These are phyloP conservation scores for Termitomyces sp. DNA, from an alignment of 768 basidiomycete species.

Conservation along the genomic window DNA sequence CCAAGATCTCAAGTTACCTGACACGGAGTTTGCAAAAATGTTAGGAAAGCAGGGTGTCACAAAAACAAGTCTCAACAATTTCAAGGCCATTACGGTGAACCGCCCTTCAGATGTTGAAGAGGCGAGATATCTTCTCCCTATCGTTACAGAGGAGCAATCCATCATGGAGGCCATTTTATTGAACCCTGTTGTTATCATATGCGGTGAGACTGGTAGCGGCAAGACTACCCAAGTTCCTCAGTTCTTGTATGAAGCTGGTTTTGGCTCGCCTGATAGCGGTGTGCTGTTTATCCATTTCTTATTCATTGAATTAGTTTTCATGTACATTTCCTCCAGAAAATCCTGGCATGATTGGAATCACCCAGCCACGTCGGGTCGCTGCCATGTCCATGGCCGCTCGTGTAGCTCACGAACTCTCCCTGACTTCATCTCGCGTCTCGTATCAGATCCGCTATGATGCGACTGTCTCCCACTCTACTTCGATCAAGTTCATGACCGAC, in stretches of 20 bases:
- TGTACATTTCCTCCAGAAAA: conserved; percentile 54
- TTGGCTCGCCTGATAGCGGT: conserved; percentile 82
- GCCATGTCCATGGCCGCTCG: conserved; percentile 95
- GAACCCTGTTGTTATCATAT: conserved; percentile 80
- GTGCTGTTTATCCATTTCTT: conserved; percentile 12
- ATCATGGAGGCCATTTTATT: conserved; percentile 90
- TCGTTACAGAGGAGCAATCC: conserved; percentile 87
- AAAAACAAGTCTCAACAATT: conserved; percentile 18
- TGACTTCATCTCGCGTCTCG: conserved; percentile 77
- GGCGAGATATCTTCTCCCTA: conserved; percentile 74
- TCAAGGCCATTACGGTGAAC: conserved; percentile 46
- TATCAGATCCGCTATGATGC: conserved; percentile 98
- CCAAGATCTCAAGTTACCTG: conserved; percentile 58
- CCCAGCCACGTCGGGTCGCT: conserved; percentile 95
- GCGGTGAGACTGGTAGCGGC: conserved; percentile 94
- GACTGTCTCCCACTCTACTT: conserved; percentile 82
- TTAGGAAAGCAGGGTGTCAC: conserved; percentile 19
- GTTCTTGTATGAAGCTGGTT: conserved; percentile 96
- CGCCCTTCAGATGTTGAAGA: conserved; percentile 72
- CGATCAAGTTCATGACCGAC: conserved; percentile 99
- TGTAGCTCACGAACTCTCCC: conserved; percentile 87
- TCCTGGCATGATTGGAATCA: conserved; percentile 96
- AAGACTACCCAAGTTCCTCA: conserved; percentile 99
- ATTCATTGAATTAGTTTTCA: not conserved
- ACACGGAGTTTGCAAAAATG: conserved; percentile 56